Percentiles rank a stretch among this genome's conserved stretches.
Conservation (phyloP, 495 filamentous ascomycete species). For the Chaetomidium leptoderma region DNA sequence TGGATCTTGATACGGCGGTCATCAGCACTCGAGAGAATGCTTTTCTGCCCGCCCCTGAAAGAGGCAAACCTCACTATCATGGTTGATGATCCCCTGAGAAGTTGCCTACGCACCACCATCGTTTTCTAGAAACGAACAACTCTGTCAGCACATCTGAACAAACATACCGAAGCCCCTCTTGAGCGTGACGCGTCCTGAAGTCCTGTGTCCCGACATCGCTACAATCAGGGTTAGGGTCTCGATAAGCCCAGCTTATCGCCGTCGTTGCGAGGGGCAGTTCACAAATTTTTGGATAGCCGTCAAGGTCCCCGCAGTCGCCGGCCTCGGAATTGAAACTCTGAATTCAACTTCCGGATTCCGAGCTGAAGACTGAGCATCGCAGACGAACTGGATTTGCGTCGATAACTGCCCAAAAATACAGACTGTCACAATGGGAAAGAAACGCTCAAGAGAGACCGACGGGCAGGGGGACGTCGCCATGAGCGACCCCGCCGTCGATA, state of each 20-base stretch:
- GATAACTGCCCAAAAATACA: not conserved
- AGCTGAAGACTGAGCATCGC: not conserved
- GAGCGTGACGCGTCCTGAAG: too few species aligned
- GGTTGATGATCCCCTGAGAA: too few species aligned
- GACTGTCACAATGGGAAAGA: constrained; percentile 23
- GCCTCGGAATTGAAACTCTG: not conserved
- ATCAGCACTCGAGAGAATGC: too few species aligned
- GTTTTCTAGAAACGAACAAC: too few species aligned
- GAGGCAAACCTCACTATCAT: too few species aligned
- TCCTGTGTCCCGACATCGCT: too few species aligned
- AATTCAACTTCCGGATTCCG: not conserved
- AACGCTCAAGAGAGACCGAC: constrained; percentile 27
- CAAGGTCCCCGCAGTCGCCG: constrained; percentile 20
- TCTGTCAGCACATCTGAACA: too few species aligned
- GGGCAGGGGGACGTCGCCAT: constrained; percentile 19
- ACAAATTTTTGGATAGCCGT: constrained; percentile 14
- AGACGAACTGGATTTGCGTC: not conserved
- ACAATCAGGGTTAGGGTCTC: constrained; percentile 2
- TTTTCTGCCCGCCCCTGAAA: too few species aligned
- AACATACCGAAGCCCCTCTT: too few species aligned
- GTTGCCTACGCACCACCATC: too few species aligned
- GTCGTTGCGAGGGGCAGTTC: constrained; percentile 5
- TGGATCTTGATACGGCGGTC: too few species aligned
- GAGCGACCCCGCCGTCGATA: constrained; percentile 11
- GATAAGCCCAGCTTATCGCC: constrained; percentile 14